Evolutionary conservation across 768 basidiomycete species (phyloP).

Genomic region (Suillus subaureus): DNA sequence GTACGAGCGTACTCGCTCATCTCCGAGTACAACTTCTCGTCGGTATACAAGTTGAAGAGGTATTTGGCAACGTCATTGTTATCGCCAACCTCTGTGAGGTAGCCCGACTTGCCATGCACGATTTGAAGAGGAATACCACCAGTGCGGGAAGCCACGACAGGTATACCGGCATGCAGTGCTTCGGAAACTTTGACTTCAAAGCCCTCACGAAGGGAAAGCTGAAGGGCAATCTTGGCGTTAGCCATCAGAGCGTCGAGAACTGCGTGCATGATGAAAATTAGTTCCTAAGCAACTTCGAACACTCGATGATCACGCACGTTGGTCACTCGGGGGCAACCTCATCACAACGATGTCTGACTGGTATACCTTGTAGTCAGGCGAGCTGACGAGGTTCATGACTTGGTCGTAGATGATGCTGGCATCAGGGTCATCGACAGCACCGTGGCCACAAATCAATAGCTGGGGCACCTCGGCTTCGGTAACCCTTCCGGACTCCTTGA

Average conservation of each 20-base stretch:
- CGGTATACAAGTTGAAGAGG: conserved; percentile 76
- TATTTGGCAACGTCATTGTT: conserved; percentile 74
- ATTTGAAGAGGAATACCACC: conserved; percentile 96
- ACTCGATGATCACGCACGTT: conserved; percentile 50
- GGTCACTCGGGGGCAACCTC: conserved; percentile 81
- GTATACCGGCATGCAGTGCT: conserved; percentile 88
- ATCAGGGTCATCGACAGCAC: conserved; percentile 94
- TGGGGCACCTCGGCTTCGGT: conserved; percentile 62
- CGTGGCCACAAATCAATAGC: conserved; percentile 85
- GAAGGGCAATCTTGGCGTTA: conserved; percentile 86
- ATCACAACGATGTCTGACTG: conserved; percentile 74
- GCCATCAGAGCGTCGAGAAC: conserved; percentile 89
- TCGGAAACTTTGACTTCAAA: conserved; percentile 98
- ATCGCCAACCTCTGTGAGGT: conserved; percentile 77
- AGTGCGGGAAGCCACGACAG: conserved; percentile 80
- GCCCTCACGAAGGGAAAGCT: conserved; percentile 91
- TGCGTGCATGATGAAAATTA: conserved; percentile 28
- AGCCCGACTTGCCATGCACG: conserved; percentile 85
- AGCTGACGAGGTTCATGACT: conserved; percentile 60
- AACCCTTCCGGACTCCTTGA: conserved; percentile 47
- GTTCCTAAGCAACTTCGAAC: conserved; percentile 1
- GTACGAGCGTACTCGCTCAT: conserved; percentile 71
- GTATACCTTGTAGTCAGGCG: conserved; percentile 53
- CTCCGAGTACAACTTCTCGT: conserved; percentile 62
- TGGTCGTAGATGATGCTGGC: conserved; percentile 91